Evolutionary conservation across 2,329 filamentous ascomycete genomes (phyloP), one percentile per base, ranked within the genome.

Genomic region (Lasiodiplodia hormozganensis): DNA sequence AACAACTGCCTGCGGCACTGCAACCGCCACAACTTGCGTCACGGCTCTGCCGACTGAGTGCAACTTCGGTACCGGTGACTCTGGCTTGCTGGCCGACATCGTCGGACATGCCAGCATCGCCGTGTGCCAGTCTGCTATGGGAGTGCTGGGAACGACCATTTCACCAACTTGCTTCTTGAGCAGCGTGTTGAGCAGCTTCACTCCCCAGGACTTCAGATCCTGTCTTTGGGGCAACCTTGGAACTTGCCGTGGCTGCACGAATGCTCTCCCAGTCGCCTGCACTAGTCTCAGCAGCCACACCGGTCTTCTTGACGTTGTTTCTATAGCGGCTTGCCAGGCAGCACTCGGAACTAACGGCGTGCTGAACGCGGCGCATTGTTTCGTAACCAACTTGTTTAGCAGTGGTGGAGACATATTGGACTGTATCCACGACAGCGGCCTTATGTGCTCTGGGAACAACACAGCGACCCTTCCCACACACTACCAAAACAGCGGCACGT

Each of bases 1-100:
- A 4, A 28, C 58, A 5, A 49, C 40, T 4, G 23, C 12, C 1
- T 62, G 58, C 18, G 58, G 58, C 6, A 62, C 40, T 14, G 38
- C 58, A 10, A 28, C 31, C 23, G 58, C 58, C 3, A 62, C 58
- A 16, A 31, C 58, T 11, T 62, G 58, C 31, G 58, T 62, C 14
- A 62, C 58, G 4, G 40, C 38, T 34, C 40, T 62, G 10, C 58
- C 58, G 12, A n/a, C 7, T 7, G 28, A 40, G 1, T 62, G 58
- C 18, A 51, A 49, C 10, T 18, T 8, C 25, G n/a, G 18, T 3
- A 12, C 16, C 16, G 18, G 7, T 34, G 6, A 23, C 23, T 16
- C 8, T 16, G 16, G 25, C 28, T 10, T 62, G 8, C 5, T 51
- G 2, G 2, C 23, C 40, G 3, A 6, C 40, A 0, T 49, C 16